Percentiles rank a stretch among this genome's conserved stretches.
phyloP scores from a whole-genome alignment of 495 filamentous ascomycete genomes.

The Aspergillus bertholletiae region DNA sequence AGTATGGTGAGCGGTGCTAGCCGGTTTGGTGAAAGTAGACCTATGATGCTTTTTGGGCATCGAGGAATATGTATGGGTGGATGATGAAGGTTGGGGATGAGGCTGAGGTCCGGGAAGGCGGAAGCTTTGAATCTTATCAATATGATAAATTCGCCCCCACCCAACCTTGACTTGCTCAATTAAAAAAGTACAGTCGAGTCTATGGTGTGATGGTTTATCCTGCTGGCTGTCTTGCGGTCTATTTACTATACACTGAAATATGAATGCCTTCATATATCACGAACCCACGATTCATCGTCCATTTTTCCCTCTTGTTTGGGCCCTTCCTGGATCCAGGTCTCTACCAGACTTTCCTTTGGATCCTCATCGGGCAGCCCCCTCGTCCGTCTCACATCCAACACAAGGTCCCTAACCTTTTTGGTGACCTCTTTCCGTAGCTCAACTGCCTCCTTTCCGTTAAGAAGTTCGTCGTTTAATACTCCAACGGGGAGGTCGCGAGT shows the following conservation, averaged over 20 bases:
- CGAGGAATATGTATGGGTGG: slow-evolving; percentile 14
- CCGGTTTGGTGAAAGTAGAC: slow-evolving; percentile 29
- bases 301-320: slow-evolving; percentile 55
- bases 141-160: slow-evolving; percentile 15
- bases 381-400: slow-evolving; percentile 67
- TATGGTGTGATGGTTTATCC: no score
- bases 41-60: slow-evolving; percentile 49
- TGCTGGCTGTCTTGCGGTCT: slow-evolving; percentile 1
- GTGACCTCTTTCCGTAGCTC: slow-evolving; percentile 81
- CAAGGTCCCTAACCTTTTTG: slow-evolving; percentile 68
- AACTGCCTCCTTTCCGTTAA: slow-evolving; percentile 68
- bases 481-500: slow-evolving; percentile 46
- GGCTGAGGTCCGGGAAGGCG: background rate
- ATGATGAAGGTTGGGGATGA: slow-evolving; percentile 5
- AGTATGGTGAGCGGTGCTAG: slow-evolving; percentile 36
- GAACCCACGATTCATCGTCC: slow-evolving; percentile 61
- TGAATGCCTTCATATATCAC: slow-evolving; percentile 44
- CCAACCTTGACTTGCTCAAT: background rate
- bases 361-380: slow-evolving; percentile 79
- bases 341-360: slow-evolving; percentile 58
- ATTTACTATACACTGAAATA: slow-evolving; percentile 11
- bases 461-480: slow-evolving; percentile 65
- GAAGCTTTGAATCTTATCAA: background rate
- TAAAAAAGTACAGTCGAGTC: no score
- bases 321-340: slow-evolving; percentile 60